Percentiles rank a stretch among this genome's conserved stretches.
phyloP scores from a whole-genome alignment of 257 asterid species.

The Cinchona pubescens region DNA sequence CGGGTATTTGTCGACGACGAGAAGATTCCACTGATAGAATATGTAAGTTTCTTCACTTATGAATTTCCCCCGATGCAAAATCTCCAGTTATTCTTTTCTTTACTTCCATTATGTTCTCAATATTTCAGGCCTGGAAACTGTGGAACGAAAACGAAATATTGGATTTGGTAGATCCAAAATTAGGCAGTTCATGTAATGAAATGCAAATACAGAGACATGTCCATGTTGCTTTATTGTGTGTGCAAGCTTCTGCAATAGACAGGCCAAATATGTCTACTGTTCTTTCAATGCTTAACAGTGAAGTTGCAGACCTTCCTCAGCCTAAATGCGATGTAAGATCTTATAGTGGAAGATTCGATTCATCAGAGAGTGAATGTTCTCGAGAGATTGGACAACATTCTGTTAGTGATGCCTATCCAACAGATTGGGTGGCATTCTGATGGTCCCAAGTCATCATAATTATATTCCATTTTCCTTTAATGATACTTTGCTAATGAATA shows the following conservation, averaged over 20 bases:
- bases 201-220: conserved; percentile 4
- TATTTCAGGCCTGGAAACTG: conserved; percentile 19
- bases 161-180: conserved; percentile 12
- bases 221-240: conserved; percentile 13
- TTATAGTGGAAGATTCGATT: conserved; percentile 20
- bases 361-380: conserved; percentile 29
- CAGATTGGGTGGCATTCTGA: too few relatives aligned
- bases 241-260: not conserved
- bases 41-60: conserved; percentile 7
- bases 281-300: conserved; percentile 13
- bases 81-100: not conserved
- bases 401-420: too few relatives aligned
- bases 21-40: not conserved
- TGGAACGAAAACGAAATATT: conserved; percentile 12
- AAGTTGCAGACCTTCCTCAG: not conserved
- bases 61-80: not conserved
- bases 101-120: not conserved
- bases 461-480: not conserved
- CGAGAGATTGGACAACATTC: too few relatives aligned
- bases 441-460: too few relatives aligned
- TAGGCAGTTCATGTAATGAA: not conserved
- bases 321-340: too few relatives aligned
- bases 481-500: too few relatives aligned
- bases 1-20: not conserved
- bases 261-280: conserved; percentile 14